Conservation (phyloP, 2,329 filamentous ascomycete species). For the Cladosporium sp. region DNA sequence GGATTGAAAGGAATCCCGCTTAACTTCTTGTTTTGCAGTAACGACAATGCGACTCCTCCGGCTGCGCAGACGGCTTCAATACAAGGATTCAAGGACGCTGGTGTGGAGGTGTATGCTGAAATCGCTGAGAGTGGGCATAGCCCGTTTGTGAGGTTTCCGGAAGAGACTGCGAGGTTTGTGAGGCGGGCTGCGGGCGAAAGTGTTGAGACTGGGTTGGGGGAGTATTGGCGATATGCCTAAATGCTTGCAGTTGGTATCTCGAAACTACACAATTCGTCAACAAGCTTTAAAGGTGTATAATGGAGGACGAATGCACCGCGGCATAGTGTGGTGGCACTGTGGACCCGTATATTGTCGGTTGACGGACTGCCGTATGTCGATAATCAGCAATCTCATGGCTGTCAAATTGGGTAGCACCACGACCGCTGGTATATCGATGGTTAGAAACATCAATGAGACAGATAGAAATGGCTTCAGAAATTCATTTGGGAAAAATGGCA, state of each 20-base stretch:
- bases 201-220: slow-evolving; percentile 10
- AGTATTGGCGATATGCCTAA: background rate
- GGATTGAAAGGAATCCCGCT: slow-evolving; percentile 9
- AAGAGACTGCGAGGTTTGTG: slow-evolving; percentile 13
- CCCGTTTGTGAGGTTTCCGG: slow-evolving; percentile 14
- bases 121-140: slow-evolving; percentile 14
- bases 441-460: no score
- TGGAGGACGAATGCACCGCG: no score
- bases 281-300: no score
- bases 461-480: no score
- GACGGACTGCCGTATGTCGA: no score
- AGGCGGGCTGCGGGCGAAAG: slow-evolving; percentile 7
- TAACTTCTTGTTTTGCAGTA: slow-evolving; percentile 9
- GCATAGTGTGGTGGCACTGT: no score
- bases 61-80: slow-evolving; percentile 9
- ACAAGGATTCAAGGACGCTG: slow-evolving; percentile 4
- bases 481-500: background rate
- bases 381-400: no score
- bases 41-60: slow-evolving; percentile 13
- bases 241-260: no score
- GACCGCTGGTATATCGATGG: no score
- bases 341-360: no score
- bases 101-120: background rate
- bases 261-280: no score
- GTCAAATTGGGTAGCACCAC: no score